Conservation (phyloP, 129 eudicot species). For the Gnaphalium uliginosum region DNA sequence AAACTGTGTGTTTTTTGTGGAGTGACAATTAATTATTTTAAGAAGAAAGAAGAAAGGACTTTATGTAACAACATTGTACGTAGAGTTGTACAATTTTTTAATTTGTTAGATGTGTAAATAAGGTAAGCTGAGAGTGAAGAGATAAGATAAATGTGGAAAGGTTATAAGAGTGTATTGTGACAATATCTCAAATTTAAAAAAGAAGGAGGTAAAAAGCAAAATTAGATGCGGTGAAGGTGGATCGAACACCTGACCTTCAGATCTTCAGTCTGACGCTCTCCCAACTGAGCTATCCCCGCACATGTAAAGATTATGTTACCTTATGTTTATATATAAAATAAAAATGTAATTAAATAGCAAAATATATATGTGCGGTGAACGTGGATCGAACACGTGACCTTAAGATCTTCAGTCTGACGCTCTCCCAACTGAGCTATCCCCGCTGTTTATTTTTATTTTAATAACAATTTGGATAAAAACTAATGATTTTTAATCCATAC, state of each 20-base stretch:
- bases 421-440: conserved; percentile 99
- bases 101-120: no score
- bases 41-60: no score
- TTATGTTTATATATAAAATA: no score
- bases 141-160: no score
- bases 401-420: conserved; percentile 96
- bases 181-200: neutral
- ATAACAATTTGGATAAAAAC: fast-evolving
- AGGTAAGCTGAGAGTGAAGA: no score
- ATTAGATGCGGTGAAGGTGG: conserved; percentile 75
- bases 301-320: no score
- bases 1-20: no score
- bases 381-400: conserved; percentile 97
- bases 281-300: conserved; percentile 99
- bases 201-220: neutral
- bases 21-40: no score
- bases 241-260: conserved; percentile 95
- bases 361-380: conserved; percentile 58
- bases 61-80: no score
- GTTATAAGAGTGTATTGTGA: no score
- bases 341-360: neutral
- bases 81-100: no score
- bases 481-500: no score
- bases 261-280: conserved; percentile 98
- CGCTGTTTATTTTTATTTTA: neutral